phyloP scores from a whole-genome alignment of 306 rosid genomes.

The Notholithocarpus densiflorus region DNA sequence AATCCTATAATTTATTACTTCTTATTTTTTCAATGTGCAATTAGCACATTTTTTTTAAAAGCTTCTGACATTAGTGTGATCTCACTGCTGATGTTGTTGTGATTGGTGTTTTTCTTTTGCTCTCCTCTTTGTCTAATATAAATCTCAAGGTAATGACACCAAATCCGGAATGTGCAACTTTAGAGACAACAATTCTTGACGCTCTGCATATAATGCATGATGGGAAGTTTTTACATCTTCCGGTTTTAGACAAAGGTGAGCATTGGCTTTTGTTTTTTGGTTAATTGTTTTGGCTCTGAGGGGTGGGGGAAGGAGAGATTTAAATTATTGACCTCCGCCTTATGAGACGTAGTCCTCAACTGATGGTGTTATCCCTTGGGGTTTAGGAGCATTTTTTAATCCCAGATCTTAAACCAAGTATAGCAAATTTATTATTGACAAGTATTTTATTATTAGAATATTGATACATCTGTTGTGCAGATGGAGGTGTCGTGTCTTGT shows the following conservation, averaged over 20 bases:
- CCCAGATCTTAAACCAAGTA: not conserved
- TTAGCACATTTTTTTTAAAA: conserved; percentile 2
- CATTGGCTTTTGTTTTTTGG: conserved; percentile 12
- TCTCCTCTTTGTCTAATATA: conserved; percentile 14
- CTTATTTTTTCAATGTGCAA: conserved; percentile 19
- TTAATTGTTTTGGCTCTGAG: too few species aligned
- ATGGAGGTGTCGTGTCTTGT: conserved; percentile 71
- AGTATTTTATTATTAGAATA: conserved; percentile 13
- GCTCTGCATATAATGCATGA: conserved; percentile 94
- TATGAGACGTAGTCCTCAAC: too few species aligned
- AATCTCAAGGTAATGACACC: conserved; percentile 82
- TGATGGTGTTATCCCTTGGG: too few species aligned
- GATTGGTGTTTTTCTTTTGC: not conserved
- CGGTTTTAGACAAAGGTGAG: conserved; percentile 83
- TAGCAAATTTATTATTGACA: not conserved
- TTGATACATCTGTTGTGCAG: conserved; percentile 46
- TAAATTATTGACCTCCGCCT: too few species aligned
- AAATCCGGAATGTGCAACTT: conserved; percentile 80
- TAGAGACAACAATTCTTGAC: conserved; percentile 85
- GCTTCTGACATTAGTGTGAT: not conserved
- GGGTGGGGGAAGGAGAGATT: too few species aligned
- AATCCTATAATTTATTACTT: conserved; percentile 18
- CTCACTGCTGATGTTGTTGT: not conserved
- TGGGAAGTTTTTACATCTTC: conserved; percentile 95
- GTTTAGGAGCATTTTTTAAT: conserved; percentile 30